Conservation (phyloP, 805 yeast species). For the Ogataea ganodermae region DNA sequence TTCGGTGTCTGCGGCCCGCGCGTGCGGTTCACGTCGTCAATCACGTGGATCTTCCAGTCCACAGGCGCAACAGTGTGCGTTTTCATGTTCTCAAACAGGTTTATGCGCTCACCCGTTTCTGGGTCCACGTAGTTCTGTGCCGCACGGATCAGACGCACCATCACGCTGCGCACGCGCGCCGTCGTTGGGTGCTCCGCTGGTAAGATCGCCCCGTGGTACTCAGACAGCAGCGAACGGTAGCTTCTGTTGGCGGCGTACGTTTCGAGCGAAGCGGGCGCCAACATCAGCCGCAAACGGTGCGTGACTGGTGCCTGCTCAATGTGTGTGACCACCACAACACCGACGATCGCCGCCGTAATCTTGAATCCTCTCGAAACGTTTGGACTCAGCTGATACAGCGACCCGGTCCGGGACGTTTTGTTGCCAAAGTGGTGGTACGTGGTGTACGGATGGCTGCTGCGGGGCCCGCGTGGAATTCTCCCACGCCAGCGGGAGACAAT, state of each 20-base stretch:
- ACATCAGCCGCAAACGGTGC: slow-evolving; percentile 67
- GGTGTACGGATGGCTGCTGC: slow-evolving; percentile 15
- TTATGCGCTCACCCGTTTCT: slow-evolving; percentile 30
- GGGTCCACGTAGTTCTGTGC: slow-evolving; percentile 46
- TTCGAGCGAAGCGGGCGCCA: slow-evolving; percentile 70
- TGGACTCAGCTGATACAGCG: slow-evolving; percentile 16
- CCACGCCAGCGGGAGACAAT: neutral
- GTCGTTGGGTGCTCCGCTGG: slow-evolving; percentile 67
- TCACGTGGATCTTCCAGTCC: slow-evolving; percentile 82
- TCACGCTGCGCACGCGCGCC: slow-evolving; percentile 55
- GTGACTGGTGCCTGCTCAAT: slow-evolving; percentile 83
- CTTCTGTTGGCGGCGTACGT: slow-evolving; percentile 59
- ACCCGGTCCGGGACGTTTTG: slow-evolving; percentile 13
- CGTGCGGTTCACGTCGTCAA: slow-evolving; percentile 56
- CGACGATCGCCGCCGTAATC: slow-evolving; percentile 36
- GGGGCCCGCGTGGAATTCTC: neutral
- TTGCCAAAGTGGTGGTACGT: slow-evolving; percentile 29
- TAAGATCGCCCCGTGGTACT: slow-evolving; percentile 54
- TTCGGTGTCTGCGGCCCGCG: slow-evolving; percentile 76
- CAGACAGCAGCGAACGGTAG: slow-evolving; percentile 58
- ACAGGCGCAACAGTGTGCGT: slow-evolving; percentile 30
- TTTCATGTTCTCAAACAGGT: slow-evolving; percentile 29
- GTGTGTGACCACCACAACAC: slow-evolving; percentile 48
- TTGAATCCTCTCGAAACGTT: slow-evolving; percentile 30
- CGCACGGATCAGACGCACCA: slow-evolving; percentile 62